Evolutionary conservation across 768 basidiomycete species (phyloP).

Genomic region (Boletellus ananiceps): DNA sequence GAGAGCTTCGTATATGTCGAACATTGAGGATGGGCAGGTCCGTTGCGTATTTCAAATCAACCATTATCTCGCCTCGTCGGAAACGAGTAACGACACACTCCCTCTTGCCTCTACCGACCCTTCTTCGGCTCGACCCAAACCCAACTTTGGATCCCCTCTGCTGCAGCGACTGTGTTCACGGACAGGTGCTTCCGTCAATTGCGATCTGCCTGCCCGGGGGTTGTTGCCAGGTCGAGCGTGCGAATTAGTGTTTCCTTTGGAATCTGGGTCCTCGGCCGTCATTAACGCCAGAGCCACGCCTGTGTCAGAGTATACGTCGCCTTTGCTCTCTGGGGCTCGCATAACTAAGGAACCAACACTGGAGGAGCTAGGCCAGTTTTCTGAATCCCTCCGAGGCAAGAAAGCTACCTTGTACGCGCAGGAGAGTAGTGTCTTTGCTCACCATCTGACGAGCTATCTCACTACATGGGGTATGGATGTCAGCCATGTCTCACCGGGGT

Average conservation of each 20-base stretch:
- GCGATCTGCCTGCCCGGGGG: constrained; percentile 41
- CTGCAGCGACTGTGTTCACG: constrained; percentile 58
- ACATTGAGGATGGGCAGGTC: constrained; percentile 36
- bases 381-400: constrained; percentile 77
- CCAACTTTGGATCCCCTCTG: constrained; percentile 47
- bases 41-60: constrained; percentile 56
- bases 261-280: constrained; percentile 49
- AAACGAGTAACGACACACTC: constrained; percentile 10
- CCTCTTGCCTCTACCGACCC: constrained; percentile 10
- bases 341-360: constrained; percentile 71
- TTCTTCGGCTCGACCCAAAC: constrained; percentile 28
- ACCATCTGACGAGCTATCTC: constrained; percentile 88
- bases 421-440: constrained; percentile 84
- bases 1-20: constrained; percentile 24
- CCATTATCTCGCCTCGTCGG: constrained; percentile 39
- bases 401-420: constrained; percentile 81
- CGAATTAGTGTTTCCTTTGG: constrained; percentile 61
- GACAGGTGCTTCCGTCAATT: constrained; percentile 44
- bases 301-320: constrained; percentile 44
- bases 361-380: constrained; percentile 72
- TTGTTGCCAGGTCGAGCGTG: constrained; percentile 50
- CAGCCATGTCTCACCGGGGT: constrained; percentile 65
- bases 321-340: constrained; percentile 45
- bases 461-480: constrained; percentile 96
- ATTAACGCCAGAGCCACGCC: constrained; percentile 38